Evolutionary conservation across 2,329 filamentous ascomycete genomes (phyloP).

Genomic region (Biscogniauxia mediterranea): DNA sequence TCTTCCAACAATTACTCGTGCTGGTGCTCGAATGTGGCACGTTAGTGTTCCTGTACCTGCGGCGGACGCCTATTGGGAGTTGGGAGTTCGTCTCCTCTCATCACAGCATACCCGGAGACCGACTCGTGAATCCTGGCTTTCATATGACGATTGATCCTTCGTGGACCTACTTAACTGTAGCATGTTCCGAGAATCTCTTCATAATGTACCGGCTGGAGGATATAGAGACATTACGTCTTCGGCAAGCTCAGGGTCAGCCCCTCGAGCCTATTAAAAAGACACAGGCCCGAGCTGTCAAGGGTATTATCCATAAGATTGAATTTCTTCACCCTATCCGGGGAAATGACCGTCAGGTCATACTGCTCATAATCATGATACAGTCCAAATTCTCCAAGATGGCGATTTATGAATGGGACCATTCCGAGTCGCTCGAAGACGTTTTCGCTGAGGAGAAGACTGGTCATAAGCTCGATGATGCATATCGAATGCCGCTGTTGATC

Average conservation of each 20-base stretch:
- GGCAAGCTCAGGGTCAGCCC: slow-evolving; percentile 43
- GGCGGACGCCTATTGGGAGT: slow-evolving; percentile 40
- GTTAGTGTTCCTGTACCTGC: slow-evolving; percentile 74
- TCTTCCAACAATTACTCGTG: slow-evolving; percentile 79
- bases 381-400: slow-evolving; percentile 51
- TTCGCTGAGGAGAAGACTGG: slow-evolving; percentile 49
- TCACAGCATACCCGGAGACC: slow-evolving; percentile 57
- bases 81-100: slow-evolving; percentile 61
- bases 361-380: slow-evolving; percentile 62
- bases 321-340: slow-evolving; percentile 73
- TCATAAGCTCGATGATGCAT: slow-evolving; percentile 48
- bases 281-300: slow-evolving; percentile 53
- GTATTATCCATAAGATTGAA: slow-evolving; percentile 80
- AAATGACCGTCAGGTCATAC: slow-evolving; percentile 69
- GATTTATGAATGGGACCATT: slow-evolving; percentile 60
- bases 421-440: slow-evolving; percentile 45
- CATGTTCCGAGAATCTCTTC: slow-evolving; percentile 68
- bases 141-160: slow-evolving; percentile 76
- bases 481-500: slow-evolving; percentile 64
- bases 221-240: slow-evolving; percentile 49
- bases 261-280: slow-evolving; percentile 57
- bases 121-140: slow-evolving; percentile 58
- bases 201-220: slow-evolving; percentile 69
- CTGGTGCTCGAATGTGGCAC: slow-evolving; percentile 72
- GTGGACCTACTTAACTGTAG: slow-evolving; percentile 66